Conservation (phyloP, 2,329 filamentous ascomycete genomes). For the Periconia sp. region DNA sequence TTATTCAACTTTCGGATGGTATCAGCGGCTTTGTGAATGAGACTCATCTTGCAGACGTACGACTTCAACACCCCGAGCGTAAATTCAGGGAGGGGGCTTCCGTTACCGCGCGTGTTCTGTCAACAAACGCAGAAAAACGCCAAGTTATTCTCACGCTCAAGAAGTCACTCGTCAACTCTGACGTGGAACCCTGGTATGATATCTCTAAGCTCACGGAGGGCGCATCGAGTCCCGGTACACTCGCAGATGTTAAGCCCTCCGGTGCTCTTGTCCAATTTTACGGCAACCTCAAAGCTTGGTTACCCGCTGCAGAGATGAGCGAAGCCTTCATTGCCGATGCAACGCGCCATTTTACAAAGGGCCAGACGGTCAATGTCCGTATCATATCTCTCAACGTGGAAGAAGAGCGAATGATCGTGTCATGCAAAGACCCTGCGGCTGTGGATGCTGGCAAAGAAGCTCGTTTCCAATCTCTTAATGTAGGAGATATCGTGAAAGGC, state of each 20-base stretch:
- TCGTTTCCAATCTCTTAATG: constrained; percentile 71
- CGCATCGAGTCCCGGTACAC: constrained; percentile 80
- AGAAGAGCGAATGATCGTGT: constrained; percentile 74
- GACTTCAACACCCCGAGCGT: constrained; percentile 89
- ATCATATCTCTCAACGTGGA: constrained; percentile 78
- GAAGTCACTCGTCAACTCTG: constrained; percentile 90
- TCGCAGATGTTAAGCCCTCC: constrained; percentile 74
- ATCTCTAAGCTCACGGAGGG: constrained; percentile 75
- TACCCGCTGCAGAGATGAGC: constrained; percentile 96
- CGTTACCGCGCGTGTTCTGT: constrained; percentile 84
- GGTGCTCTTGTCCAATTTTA: constrained; percentile 95
- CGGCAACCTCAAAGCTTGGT: constrained; percentile 76
- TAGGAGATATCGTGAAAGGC: constrained; percentile 75
- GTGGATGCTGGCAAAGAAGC: constrained; percentile 75
- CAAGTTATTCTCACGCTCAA: constrained; percentile 88
- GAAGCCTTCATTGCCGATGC: constrained; percentile 93
- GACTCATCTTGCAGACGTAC: constrained; percentile 84
- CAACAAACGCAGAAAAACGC: constrained; percentile 72
- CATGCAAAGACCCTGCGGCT: constrained; percentile 84
- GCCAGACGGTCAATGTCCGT: constrained; percentile 89
- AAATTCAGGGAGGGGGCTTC: constrained; percentile 88
- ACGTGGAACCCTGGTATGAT: constrained; percentile 74
- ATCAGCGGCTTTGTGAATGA: constrained; percentile 88
- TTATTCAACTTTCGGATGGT: constrained; percentile 82
- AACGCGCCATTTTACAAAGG: constrained; percentile 81